Evolutionary conservation across 2,329 filamentous ascomycete genomes (phyloP), one percentile per base, ranked within the genome.

Genomic region (Diaporthe humulicola): DNA sequence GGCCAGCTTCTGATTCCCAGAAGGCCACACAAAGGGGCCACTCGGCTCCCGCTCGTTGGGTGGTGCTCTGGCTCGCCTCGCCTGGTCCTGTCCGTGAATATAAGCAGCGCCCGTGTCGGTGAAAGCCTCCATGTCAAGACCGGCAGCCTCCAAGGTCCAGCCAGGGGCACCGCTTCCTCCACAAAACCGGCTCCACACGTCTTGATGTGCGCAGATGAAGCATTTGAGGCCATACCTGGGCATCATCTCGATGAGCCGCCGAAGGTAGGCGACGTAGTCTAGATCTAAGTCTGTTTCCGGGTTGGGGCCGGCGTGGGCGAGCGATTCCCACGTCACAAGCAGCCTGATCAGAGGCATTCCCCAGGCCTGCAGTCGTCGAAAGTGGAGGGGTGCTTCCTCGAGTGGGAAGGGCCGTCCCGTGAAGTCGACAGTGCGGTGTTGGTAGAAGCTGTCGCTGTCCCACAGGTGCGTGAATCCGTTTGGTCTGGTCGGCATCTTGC

Each of bases 121-220:
- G 72, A 84, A 84, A 10, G 83, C 80, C 61, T 83, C 81, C 40
- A 84, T 79, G 71, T 86, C 83, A 1, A 86, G 81, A 0, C 84
- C 84, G 1, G 82, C 84, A 0, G 83, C 81, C 70, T 84, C 82
- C 74, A 86, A 85, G 0, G 84, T 86, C 84, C 84, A 86, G 10
- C 83, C 81, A 0, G 84, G 84, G 5, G 84, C 84, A 61, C 84
- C 84, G 57, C 84, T 86, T 0, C 84, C 84, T 14, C 84, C 84
- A 40, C 84, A 85, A 73, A 83, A 85, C 7, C 84, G 79, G 60
- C 84, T 85, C 85, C 84, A 86, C 15, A 85, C 84, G 57, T 86
- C 84, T 75, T 86, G 84, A 30, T 86, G 84, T 0, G 83, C 84
- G 74, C 85, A 85, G n/a, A 86, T 71, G 74, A 86, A 86, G 76